A percentile compares a stretch with the other conserved stretches of the same genome.
phyloP scores from a whole-genome alignment of 345 rosid genomes.

The Eucalyptus cloeziana region DNA sequence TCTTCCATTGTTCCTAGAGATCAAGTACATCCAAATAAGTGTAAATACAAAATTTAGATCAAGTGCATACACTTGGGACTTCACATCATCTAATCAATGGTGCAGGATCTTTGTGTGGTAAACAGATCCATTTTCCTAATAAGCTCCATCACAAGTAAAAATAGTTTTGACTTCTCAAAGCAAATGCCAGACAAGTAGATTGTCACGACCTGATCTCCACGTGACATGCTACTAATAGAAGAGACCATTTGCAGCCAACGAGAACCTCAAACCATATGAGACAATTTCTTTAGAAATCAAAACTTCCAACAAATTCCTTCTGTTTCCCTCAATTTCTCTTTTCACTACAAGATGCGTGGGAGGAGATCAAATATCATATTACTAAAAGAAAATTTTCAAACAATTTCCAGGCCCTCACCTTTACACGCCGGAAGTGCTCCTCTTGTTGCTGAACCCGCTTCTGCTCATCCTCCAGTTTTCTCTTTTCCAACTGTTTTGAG shows the following conservation, averaged over 20 bases:
- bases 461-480: slow-evolving; percentile 88
- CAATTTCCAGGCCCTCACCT: slow-evolving; percentile 29
- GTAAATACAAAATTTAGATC: not conserved
- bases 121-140: not conserved
- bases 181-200: not conserved
- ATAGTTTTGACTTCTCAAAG: not conserved
- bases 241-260: not conserved
- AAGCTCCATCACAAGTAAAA: not conserved
- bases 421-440: slow-evolving; percentile 75
- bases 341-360: not conserved
- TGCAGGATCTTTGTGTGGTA: not conserved
- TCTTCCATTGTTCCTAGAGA: slow-evolving; percentile 95
- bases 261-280: not conserved
- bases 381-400: not conserved
- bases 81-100: not conserved
- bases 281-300: not conserved
- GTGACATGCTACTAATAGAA: not conserved
- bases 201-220: not conserved
- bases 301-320: not conserved
- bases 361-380: not conserved
- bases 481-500: slow-evolving; percentile 70
- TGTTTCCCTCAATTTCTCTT: not conserved
- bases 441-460: slow-evolving; percentile 84
- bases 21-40: not conserved
- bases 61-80: not conserved